A percentile compares a stretch with the other conserved stretches of the same genome.
Conservation (phyloP, 768 basidiomycete species). For the Paxillus involutus region DNA sequence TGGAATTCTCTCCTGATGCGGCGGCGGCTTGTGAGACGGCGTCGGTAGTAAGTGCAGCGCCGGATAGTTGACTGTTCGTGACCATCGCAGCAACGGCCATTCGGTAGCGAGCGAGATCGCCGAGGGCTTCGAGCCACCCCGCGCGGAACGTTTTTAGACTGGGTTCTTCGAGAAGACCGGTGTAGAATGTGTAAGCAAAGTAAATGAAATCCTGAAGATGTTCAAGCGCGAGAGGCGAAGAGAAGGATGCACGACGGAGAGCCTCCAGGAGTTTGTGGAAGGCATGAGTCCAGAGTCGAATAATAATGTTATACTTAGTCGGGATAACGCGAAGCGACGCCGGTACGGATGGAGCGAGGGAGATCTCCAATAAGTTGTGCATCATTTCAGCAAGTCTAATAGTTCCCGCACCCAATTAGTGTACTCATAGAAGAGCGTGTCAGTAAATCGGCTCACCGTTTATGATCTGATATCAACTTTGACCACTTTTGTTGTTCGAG, state of each 20-base stretch:
- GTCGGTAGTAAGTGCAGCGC: slow-evolving; percentile 50
- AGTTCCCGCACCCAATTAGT: slow-evolving; percentile 8
- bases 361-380: slow-evolving; percentile 83
- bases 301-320: slow-evolving; percentile 93
- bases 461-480: slow-evolving; percentile 75
- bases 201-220: slow-evolving; percentile 94
- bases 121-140: slow-evolving; percentile 95
- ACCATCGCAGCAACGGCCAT: slow-evolving; percentile 95
- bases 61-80: slow-evolving; percentile 44
- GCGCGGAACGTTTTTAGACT: slow-evolving; percentile 66
- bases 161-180: slow-evolving; percentile 82
- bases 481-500: slow-evolving; percentile 76
- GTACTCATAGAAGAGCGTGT: slow-evolving; percentile 1
- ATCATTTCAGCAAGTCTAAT: slow-evolving; percentile 87
- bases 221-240: slow-evolving; percentile 68
- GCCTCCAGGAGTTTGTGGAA: slow-evolving; percentile 91
- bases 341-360: slow-evolving; percentile 84
- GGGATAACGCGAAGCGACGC: slow-evolving; percentile 88
- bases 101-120: slow-evolving; percentile 91
- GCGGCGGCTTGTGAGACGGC: slow-evolving; percentile 51
- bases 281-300: slow-evolving; percentile 87
- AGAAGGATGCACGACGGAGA: slow-evolving; percentile 80
- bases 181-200: slow-evolving; percentile 94
- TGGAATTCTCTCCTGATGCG: slow-evolving; percentile 23
- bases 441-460: slow-evolving; percentile 56